Evolutionary conservation across 345 rosid genomes (phyloP), one percentile per base, ranked within the genome.

Genomic region (Moricandia moricandioides): DNA sequence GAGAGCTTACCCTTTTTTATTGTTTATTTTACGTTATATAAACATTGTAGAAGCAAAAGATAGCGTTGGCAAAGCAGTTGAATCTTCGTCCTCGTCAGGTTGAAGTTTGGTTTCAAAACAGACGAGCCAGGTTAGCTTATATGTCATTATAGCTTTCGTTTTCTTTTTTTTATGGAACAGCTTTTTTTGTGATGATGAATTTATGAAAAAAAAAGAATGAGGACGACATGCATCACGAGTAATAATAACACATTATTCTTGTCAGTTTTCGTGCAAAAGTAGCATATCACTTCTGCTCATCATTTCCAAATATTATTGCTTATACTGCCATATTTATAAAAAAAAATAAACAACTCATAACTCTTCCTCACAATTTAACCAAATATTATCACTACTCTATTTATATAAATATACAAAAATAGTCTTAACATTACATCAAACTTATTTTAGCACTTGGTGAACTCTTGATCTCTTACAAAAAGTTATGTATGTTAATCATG

Each of bases 41-140:
- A 16, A 52, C 8, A 71, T 52, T 58, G 71, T 86, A 94, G 97
- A 89, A 89, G 73, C 89, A 91, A 59, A 91, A 94, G 83, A 85
- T 85, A 43, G 95, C 88, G 2, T 71, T 94, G 82, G 98, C 97
- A 4, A 90, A 88, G 59, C 93, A 88, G 70, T 79, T 91, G 82
- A 89, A 86, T 84, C 97, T 94, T 62, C 93, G 97, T 58, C 97
- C 98, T 45, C 87, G 97, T 43, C 98, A 94, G 62, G 93, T 94
- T 4, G 98, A 94, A 83, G 98, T 91, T 7, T 94, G 98, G 98
- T 94, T 94, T 79, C 98, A 94, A 63, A 94, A 91, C 82, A 83
- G 98, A 78, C 85, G 98, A 83, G 98, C 98, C 62, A 87, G 98
- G 98, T 94, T 75, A 18, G 79, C 26, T 64, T 52, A 69, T 52